phyloP scores from a whole-genome alignment of 169 alveolate genomes.

The Besnoitia besnoiti region DNA sequence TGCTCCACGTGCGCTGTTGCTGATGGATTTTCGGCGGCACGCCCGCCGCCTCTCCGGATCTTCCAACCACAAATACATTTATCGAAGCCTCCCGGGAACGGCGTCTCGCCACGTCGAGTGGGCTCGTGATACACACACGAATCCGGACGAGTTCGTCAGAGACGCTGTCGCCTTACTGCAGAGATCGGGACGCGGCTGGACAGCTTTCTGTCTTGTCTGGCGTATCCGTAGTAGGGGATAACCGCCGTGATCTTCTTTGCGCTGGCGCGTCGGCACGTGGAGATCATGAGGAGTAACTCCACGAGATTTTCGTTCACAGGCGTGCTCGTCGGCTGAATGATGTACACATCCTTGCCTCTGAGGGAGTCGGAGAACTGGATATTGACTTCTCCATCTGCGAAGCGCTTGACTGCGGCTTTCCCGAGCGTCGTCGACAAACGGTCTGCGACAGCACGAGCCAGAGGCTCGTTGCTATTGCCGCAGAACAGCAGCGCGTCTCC shows the following conservation, averaged over 20 bases:
- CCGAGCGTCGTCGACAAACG: conserved; percentile 63
- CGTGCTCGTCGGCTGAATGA: conserved; percentile 95
- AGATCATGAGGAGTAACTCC: conserved; percentile 94
- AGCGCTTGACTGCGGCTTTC: conserved; percentile 55
- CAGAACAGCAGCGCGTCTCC: conserved; percentile 65
- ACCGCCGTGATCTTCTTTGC: conserved; percentile 95
- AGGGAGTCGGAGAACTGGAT: conserved; percentile 89
- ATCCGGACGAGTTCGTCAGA: neutral
- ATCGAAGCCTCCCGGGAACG: too few species aligned
- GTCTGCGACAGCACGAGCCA: conserved; percentile 64
- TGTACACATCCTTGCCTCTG: conserved; percentile 92
- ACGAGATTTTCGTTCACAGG: conserved; percentile 96
- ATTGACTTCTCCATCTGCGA: conserved; percentile 70
- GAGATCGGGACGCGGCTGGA: conserved; percentile 91
- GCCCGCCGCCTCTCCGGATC: too few species aligned
- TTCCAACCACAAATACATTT: too few species aligned
- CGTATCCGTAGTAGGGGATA: conserved; percentile 97
- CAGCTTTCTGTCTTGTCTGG: conserved; percentile 91
- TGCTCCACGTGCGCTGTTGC: too few species aligned
- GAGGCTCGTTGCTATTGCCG: conserved; percentile 63
- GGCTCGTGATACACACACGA: too few species aligned
- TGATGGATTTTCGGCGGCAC: too few species aligned
- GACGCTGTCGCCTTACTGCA: conserved; percentile 77
- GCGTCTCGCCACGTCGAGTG: too few species aligned
- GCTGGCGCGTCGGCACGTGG: conserved; percentile 93